These are phyloP conservation scores for Starmerella vitae DNA, from an alignment of 805 yeast genomes.

Conservation along the genomic window DNA sequence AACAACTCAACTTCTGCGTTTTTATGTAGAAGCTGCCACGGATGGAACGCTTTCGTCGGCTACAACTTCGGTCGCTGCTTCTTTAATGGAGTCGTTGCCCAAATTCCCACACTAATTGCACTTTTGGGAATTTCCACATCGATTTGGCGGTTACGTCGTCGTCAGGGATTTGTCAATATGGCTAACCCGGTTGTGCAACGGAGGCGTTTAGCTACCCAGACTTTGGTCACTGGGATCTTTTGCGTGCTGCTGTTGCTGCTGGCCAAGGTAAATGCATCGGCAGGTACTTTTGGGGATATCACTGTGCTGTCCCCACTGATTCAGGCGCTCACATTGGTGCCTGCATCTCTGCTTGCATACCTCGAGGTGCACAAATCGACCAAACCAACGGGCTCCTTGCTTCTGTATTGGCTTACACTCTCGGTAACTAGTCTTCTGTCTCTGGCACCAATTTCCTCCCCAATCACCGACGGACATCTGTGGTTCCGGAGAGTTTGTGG, in stretches of 20 bases:
- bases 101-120: constrained; percentile 24
- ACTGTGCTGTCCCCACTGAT: constrained; percentile 30
- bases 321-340: constrained; percentile 33
- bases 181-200: constrained; percentile 18
- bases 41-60: constrained; percentile 13
- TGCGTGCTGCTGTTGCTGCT: constrained; percentile 9
- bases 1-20: neutral
- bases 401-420: constrained; percentile 63
- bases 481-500: constrained; percentile 26
- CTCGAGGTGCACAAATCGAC: constrained; percentile 55
- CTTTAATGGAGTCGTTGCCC: constrained; percentile 27
- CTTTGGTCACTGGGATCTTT: constrained; percentile 17
- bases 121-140: constrained; percentile 24
- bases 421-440: constrained; percentile 35
- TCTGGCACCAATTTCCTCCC: constrained; percentile 21
- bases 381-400: constrained; percentile 53
- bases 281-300: constrained; percentile 23
- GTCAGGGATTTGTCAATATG: constrained; percentile 5
- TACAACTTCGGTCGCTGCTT: constrained; percentile 30
- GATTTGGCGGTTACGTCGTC: constrained; percentile 19
- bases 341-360: constrained; percentile 48
- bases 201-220: constrained; percentile 20
- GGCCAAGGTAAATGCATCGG: constrained; percentile 15
- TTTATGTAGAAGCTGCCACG: constrained; percentile 12
- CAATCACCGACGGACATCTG: neutral